Evolutionary conservation across 2,329 filamentous ascomycete species (phyloP), one percentile per base, ranked within the genome.

Genomic region (Trichoderma cornu-damae): DNA sequence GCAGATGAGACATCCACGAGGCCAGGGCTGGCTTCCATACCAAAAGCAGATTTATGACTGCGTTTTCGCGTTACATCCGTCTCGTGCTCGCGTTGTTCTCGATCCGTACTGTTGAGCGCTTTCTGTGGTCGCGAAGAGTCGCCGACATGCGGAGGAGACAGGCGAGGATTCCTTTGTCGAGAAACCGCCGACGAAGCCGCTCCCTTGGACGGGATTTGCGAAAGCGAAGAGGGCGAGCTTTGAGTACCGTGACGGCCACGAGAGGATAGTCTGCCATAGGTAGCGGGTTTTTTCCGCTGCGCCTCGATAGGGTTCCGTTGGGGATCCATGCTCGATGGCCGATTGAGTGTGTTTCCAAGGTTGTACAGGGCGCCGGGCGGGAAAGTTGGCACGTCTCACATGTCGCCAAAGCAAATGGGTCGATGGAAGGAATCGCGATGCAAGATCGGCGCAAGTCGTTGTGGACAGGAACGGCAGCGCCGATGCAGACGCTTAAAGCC

Each of bases 251-350:
- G 52, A 26, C 22, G 52, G 9, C 43, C 32, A 14, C 52, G 52
- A 47, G 52, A 55, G 9, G 52, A 26, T 16, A 54, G 40, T 26
- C 47, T 55, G 16, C 52, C 52, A 42, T 55, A 55, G 11, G 52
- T 55, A 20, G 52, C 32, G 20, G 54, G 28, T 20, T 52, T 58
- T 28, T 22, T 58, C 12, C 35, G 48, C 28, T 42, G 40, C 26
- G 40, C 16, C 38, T 54, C 40, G 18, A 37, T 11, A 1, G 55
- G 24, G 4, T 35, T 48, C 20, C 34, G 48, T 37, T 58, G 48
- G 8, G 30, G 6, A n/a, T 52, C 49, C 48, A 58, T 58, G 11
- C 20, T 37, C 12, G 38, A 37, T 22, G 46, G 6, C 30, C 6
- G 22, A 8, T 22, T 30, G 16, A 6, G 12, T 18, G n/a, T 30